Evolutionary conservation across 2,329 filamentous ascomycete genomes (phyloP), one percentile per base, ranked within the genome.

Genomic region (Colletotrichum viniferum): DNA sequence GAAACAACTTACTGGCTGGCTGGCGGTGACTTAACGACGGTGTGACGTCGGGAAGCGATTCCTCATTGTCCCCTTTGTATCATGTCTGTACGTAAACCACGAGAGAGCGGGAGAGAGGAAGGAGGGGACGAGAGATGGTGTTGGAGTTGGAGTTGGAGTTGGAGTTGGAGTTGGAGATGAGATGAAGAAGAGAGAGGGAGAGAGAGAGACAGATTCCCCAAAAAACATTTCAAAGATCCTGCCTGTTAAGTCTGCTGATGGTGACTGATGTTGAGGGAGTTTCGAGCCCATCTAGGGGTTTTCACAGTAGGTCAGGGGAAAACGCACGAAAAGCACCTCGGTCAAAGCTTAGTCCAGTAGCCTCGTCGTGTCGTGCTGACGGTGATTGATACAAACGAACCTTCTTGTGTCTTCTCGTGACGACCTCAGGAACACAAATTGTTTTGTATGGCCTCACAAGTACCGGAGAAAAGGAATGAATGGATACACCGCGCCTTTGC

Each of bases 41-140:
- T 62, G 69, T 62, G 69, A 73, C 56, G 69, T 63, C 63, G 64
- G 55, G 72, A 71, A 74, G 72, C 72, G 63, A 75, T 72, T 75
- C 69, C 56, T 48, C 30, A 30, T 52, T 73, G 58, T 69, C 58
- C 70, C 70, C 64, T 76, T 76, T 76, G 73, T 76, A 76, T 73
- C 70, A 76, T 69, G 73, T 76, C 69, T 73, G 64, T 76, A 76
- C 48, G 73, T 76, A 73, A 73, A 55, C 73, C 48, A 76, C 70
- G 63, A 73, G 73, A 52, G 21, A 56, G 38, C 13, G 62, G 36
- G 24, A 26, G 43, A 36, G 32, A 43, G 55, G 14, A 32, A 34
- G 26, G 21, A 26, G n/a, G 21, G 14, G 26, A 30, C 30, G 52
- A 21, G 13, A 48, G 26, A 32, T n/a, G 52, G n/a, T 5, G 32